Evolutionary conservation across 2,329 filamentous ascomycete species (phyloP).

Genomic region (Ilyonectria destructans): DNA sequence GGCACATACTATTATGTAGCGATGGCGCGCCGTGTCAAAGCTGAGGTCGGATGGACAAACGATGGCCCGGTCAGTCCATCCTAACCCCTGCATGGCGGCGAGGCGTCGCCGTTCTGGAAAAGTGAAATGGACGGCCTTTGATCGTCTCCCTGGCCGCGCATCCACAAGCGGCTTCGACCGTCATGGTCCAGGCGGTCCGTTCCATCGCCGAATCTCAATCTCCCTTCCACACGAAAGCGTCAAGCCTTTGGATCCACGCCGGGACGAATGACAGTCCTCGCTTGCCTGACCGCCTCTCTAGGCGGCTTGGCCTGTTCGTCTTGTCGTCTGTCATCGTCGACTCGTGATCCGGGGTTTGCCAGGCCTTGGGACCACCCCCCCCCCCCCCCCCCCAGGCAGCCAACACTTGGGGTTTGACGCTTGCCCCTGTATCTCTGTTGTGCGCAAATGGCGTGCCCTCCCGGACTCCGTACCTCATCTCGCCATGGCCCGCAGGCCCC

Average conservation of each 20-base stretch:
- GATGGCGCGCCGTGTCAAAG: neutral
- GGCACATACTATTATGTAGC: neutral
- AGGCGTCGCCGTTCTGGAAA: constrained; percentile 23
- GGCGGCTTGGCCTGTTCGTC: constrained; percentile 9
- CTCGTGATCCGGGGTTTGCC: constrained; percentile 6
- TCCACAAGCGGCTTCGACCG: constrained; percentile 26
- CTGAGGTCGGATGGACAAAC: constrained; percentile 11
- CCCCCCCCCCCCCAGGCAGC: too few species aligned
- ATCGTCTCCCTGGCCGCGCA: constrained; percentile 1
- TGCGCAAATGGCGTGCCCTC: constrained; percentile 45
- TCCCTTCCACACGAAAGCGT: constrained; percentile 9
- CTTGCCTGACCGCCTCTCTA: constrained; percentile 21
- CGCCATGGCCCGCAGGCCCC: constrained; percentile 40
- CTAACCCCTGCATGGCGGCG: constrained; percentile 25
- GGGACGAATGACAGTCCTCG: constrained; percentile 14
- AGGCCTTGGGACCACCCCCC: neutral
- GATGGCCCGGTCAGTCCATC: neutral
- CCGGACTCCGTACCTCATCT: constrained; percentile 40
- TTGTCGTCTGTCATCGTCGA: constrained; percentile 3
- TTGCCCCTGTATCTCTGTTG: constrained; percentile 28
- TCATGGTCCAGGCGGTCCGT: constrained; percentile 38
- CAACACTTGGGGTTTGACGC: constrained; percentile 8
- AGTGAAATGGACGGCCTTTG: neutral
- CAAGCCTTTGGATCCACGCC: constrained; percentile 19
- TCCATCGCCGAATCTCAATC: constrained; percentile 36